Percentiles rank a stretch among this genome's conserved stretches.
These are phyloP conservation scores for Mycena crocata DNA, from an alignment of 768 basidiomycete species.

Conservation along the genomic window DNA sequence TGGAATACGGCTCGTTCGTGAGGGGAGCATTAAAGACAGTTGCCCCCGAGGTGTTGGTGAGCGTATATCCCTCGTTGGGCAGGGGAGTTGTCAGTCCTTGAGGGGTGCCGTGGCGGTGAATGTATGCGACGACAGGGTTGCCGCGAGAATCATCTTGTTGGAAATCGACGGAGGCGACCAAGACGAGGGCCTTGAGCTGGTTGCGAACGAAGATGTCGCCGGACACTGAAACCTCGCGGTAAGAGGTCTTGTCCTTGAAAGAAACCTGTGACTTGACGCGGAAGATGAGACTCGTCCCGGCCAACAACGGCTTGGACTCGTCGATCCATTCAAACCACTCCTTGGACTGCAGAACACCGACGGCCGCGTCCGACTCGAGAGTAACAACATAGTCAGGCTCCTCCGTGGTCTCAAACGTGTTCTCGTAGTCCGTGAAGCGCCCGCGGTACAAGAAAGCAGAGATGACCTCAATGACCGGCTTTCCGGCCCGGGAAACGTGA, in stretches of 20 bases:
- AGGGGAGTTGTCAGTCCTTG: conserved; percentile 84
- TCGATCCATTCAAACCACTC: conserved; percentile 99
- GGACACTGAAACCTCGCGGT: conserved; percentile 80
- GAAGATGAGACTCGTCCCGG: conserved; percentile 91
- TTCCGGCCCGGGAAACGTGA: conserved; percentile 77
- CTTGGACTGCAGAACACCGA: conserved; percentile 94
- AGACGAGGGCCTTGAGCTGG: conserved; percentile 88
- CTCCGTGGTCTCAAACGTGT: conserved; percentile 94
- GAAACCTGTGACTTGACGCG: conserved; percentile 86
- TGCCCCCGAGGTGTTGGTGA: conserved; percentile 70
- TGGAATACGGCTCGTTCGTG: conserved; percentile 96
- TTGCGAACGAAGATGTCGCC: conserved; percentile 91
- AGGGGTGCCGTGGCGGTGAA: conserved; percentile 89
- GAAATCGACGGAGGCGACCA: conserved; percentile 90
- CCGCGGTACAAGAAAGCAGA: conserved; percentile 98
- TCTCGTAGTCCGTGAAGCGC: conserved; percentile 91
- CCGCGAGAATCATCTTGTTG: conserved; percentile 89
- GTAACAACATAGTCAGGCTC: conserved; percentile 90
- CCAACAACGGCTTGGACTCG: conserved; percentile 77
- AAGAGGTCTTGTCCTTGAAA: conserved; percentile 92
- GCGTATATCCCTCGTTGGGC: conserved; percentile 86
- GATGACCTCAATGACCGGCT: conserved; percentile 91
- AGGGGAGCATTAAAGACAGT: conserved; percentile 85
- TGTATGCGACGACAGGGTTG: conserved; percentile 93
- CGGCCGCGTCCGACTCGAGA: conserved; percentile 77